Base-by-base conservation (phyloP, 176 grass and related monocot genomes). In the Puccinellia tenuiflora region DNA sequence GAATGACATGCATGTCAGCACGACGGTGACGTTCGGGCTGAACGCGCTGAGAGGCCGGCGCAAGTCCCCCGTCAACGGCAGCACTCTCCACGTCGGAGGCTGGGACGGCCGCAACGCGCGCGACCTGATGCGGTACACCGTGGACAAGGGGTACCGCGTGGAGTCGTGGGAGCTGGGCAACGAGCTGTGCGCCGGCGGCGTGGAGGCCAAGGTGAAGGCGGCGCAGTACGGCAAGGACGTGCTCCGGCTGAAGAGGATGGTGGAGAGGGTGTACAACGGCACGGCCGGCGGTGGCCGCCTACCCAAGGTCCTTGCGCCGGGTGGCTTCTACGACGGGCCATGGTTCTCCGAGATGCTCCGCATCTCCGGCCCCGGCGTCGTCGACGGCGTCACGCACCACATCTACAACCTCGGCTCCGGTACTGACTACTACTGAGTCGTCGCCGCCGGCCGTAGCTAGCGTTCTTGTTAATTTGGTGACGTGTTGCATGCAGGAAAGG, bases 161-260 rank as follows among this genome's bases (percentile, higher is more conserved):
- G 85, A 90, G 2, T 93, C 91, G 30, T 93, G 91, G 91, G 91
- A 93, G 77, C 80, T 81, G 84, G 91, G 88, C 69, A 93, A 93
- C 85, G 91, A 93, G 72, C 88, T 93, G 7, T 73, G 62, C 68
- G 91, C 81, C 63, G 26, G 47, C 35, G 91, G 91, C 45, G 61
- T 87, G 54, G 37, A 76, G 53, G 81, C 87, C 67, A 93, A 81
- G 65, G 84, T 93, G 21, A 59, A 68, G 31, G 88, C 84, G 24
- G 77, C 61, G 39, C 88, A 73, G 50, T 93, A 90, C 35, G 85
- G 61, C 26, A 38, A 73, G n/a, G 88, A 93, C 76, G 35, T 90
- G 71, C 66, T 87, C 16, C 71, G 37, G 3, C 46, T 90, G 11
- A 93, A 68, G 75, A 60, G 35, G 34, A 66, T 85, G 15, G 68